Evolutionary conservation across 805 yeast species (phyloP), one percentile per base, ranked within the genome.

Genomic region (Candida hungchunana): DNA sequence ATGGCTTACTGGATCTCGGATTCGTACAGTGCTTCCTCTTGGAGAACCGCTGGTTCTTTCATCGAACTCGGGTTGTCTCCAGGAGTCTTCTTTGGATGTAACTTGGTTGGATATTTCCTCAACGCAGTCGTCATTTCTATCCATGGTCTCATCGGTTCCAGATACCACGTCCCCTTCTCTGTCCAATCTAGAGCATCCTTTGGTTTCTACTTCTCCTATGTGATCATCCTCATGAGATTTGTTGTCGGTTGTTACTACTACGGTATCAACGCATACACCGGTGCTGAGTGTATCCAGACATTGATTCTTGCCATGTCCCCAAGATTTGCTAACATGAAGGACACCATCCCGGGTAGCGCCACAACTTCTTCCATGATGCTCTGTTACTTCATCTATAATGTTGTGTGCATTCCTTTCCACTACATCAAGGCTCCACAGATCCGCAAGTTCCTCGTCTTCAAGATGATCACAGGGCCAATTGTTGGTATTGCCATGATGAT

Each of bases 1-100:
- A 25, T 41, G 31, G 45, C 45, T 14, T 41, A 41, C 28, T 41
- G 45, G 45, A 32, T 41, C 24, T 41, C 45, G 3, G 45, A 41
- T 26, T 41, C 45, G 2, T 41, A 41, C 31, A n/a, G 24, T 23
- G 45, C 45, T 8, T 41, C 45, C 7, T 41, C 45, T 2, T 41
- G 45, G 45, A 37, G 45, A 37, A 29, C 34, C 14, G 45, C 41
- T 17, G 45, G 45, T 22, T 34, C 45, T 7, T 41, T 37, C 30
- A 37, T 41, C 25, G 45, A 41, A 10, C 19, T 37, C 20, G 45
- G 45, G 6, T 10, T 41, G 23, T 34, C 40, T 9, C 45, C 45
- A 14, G 45, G 36, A 10, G n/a, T 37, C 26, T 37, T 41, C 31
- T 41, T 16, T 23, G 42, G 26, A 5, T 41, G 45, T 15, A 23